Evolutionary conservation across 176 grass and related monocot genomes (phyloP).

Genomic region (Rhynchospora tenuis): DNA sequence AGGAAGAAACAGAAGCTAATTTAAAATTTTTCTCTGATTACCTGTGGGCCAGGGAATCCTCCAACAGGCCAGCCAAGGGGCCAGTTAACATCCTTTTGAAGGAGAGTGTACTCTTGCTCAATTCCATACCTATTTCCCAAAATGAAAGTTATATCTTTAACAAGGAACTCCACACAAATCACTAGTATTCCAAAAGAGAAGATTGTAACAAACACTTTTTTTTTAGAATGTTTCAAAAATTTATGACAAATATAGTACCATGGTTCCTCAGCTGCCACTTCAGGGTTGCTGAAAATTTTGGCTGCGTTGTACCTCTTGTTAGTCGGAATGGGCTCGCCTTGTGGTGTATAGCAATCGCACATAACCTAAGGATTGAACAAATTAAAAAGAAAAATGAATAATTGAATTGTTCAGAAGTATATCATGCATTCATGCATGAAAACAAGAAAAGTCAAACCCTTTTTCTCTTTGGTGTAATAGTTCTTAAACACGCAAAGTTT

Average conservation of each 20-base stretch:
- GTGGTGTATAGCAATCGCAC: slow-evolving; percentile 94
- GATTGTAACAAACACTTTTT: background rate
- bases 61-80: slow-evolving; percentile 92
- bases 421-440: background rate
- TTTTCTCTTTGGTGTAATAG: background rate
- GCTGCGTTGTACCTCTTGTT: slow-evolving; percentile 89
- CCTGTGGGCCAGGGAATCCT: slow-evolving; percentile 89
- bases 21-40: slow-evolving; percentile 1
- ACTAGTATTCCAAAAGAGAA: background rate
- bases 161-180: slow-evolving; percentile 1
- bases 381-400: background rate
- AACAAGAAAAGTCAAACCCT: background rate
- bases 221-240: slow-evolving; percentile 2
- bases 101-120: slow-evolving; percentile 97
- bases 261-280: slow-evolving; percentile 54
- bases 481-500: background rate
- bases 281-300: slow-evolving; percentile 66
- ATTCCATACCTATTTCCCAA: slow-evolving; percentile 74
- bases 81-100: slow-evolving; percentile 90
- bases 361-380: slow-evolving; percentile 48
- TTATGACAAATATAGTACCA: slow-evolving; percentile 40
- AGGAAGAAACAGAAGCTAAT: background rate
- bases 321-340: slow-evolving; percentile 64
- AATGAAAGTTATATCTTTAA: slow-evolving; percentile 20
- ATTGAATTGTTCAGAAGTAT: background rate